phyloP scores from a whole-genome alignment of 805 yeast species.

The Wickerhamiella galacta region DNA sequence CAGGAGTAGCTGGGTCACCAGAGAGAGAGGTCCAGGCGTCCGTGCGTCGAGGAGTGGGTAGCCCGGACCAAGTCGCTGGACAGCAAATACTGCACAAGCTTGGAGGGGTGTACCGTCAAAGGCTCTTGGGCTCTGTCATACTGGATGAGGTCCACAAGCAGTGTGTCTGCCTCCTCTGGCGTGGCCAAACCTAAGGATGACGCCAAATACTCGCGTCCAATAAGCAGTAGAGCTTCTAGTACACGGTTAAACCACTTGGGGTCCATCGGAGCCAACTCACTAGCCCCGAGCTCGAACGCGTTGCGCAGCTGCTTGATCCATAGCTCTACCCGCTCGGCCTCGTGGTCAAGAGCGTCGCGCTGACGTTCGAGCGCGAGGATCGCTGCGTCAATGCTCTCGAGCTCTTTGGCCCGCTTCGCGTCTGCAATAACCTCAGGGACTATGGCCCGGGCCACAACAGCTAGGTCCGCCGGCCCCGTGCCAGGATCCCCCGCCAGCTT shows the following conservation, averaged over 20 bases:
- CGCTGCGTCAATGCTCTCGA: no score
- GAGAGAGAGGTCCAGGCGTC: background rate
- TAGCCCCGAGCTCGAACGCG: background rate
- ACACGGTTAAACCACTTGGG: background rate
- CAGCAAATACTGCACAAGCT: background rate
- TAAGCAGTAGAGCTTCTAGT: background rate
- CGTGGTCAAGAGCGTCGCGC: no score
- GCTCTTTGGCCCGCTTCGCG: no score
- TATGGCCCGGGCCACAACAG: no score
- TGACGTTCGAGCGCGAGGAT: no score
- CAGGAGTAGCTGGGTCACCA: background rate
- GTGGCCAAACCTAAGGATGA: background rate
- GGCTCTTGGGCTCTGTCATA: background rate
- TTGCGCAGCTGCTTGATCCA: background rate
- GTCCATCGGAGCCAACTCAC: background rate
- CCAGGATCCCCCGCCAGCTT: no score
- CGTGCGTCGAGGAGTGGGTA: background rate
- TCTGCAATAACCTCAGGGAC: no score
- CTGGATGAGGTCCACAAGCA: background rate
- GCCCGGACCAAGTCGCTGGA: background rate
- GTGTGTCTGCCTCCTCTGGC: background rate
- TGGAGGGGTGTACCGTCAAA: background rate
- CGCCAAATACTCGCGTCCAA: background rate
- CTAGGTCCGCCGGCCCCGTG: no score
- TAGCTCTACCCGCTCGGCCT: background rate